Conservation (phyloP, 2,329 filamentous ascomycete genomes). For the Daldinia sp. region DNA sequence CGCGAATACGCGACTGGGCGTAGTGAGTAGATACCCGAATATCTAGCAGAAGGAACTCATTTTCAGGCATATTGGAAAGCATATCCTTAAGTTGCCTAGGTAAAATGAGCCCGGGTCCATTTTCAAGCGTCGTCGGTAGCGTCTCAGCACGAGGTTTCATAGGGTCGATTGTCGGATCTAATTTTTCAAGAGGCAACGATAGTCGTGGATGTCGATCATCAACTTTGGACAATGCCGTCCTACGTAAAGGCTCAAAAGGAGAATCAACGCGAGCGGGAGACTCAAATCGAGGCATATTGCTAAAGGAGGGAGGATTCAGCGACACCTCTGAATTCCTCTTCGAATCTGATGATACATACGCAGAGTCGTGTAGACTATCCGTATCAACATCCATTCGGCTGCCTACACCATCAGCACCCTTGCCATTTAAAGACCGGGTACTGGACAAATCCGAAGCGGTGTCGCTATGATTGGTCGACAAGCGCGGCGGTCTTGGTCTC, state of each 20-base stretch:
- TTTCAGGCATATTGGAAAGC: constrained; percentile 53
- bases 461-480: constrained; percentile 59
- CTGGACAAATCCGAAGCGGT: constrained; percentile 48
- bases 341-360: constrained; percentile 62
- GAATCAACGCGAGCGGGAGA: constrained; percentile 53
- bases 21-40: constrained; percentile 88
- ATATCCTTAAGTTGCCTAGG: constrained; percentile 64
- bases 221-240: constrained; percentile 50
- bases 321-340: constrained; percentile 62
- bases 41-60: constrained; percentile 76
- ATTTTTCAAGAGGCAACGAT: constrained; percentile 60
- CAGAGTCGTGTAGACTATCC: constrained; percentile 60
- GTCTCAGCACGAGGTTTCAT: constrained; percentile 57
- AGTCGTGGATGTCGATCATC: constrained; percentile 64
- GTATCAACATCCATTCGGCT: constrained; percentile 55
- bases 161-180: constrained; percentile 51
- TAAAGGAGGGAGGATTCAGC: constrained; percentile 51
- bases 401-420: constrained; percentile 31
- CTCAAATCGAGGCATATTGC: constrained; percentile 56
- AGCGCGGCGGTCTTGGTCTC: constrained; percentile 56
- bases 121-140: constrained; percentile 59
- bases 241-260: constrained; percentile 46
- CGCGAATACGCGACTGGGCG: constrained; percentile 74
- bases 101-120: constrained; percentile 60
- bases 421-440: constrained; percentile 36